These are phyloP conservation scores for Straminergon stramineum DNA, from an alignment of 225 moss, liverwort and hornwort species.

Conservation along the genomic window DNA sequence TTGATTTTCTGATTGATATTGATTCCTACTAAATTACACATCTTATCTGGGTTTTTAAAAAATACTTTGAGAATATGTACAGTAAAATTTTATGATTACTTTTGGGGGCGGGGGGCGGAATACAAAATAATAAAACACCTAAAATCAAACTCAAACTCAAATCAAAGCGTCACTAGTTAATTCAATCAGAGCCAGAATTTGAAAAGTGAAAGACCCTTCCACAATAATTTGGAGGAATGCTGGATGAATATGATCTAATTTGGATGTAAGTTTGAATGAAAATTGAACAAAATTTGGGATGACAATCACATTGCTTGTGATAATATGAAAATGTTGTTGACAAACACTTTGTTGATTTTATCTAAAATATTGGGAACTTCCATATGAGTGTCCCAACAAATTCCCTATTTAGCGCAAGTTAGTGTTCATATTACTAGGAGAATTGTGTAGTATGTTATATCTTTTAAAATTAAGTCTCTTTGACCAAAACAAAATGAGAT, in stretches of 20 bases:
- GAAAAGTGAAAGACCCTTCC: too few relatives aligned
- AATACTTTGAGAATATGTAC: neutral
- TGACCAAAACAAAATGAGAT: neutral
- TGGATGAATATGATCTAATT: neutral
- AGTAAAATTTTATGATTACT: neutral
- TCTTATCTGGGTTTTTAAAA: neutral
- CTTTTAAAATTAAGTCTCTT: neutral
- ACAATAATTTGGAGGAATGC: neutral
- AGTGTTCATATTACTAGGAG: accelerated
- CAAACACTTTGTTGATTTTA: neutral
- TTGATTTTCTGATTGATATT: neutral
- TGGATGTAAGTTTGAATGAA: neutral
- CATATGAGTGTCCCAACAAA: neutral
- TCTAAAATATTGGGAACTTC: neutral
- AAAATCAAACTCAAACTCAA: neutral
- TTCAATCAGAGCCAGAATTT: neutral
- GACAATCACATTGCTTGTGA: neutral
- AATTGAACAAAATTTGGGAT: neutral
- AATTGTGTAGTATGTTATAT: neutral
- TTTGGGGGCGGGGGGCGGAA: neutral
- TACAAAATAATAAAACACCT: neutral
- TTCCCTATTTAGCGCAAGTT: neutral
- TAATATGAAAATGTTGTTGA: neutral
- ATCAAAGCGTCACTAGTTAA: neutral
- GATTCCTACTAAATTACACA: neutral